phyloP scores from a whole-genome alignment of 345 rosid species.

The Camelina neglecta region DNA sequence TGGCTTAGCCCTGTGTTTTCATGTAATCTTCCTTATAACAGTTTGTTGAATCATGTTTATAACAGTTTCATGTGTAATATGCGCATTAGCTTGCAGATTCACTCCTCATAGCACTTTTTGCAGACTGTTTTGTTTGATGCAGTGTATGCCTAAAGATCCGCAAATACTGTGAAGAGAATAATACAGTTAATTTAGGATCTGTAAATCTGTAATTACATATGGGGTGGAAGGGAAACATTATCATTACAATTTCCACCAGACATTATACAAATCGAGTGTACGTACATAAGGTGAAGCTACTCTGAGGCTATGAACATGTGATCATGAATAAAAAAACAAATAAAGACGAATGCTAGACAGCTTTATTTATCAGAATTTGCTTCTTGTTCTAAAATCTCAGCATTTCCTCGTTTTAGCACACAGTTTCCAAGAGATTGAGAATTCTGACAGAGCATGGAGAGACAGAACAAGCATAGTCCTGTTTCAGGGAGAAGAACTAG shows the following conservation, averaged over 20 bases:
- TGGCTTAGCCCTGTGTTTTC: constrained; percentile 22
- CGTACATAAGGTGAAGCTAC: constrained; percentile 7
- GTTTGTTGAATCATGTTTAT: constrained; percentile 1
- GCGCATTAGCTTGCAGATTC: constrained; percentile 28
- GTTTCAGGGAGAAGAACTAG: constrained; percentile 33
- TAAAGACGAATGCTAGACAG: constrained; percentile 9
- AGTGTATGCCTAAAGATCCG: neutral
- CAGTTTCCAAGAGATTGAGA: constrained; percentile 52
- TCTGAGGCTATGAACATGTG: constrained; percentile 30
- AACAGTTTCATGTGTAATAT: constrained; percentile 13
- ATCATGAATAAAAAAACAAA: neutral
- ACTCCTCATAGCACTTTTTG: neutral
- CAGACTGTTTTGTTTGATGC: neutral
- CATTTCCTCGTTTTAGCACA: constrained; percentile 51
- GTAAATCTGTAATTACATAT: neutral
- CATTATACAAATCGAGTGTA: neutral
- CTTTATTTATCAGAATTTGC: constrained; percentile 36
- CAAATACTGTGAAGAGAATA: neutral
- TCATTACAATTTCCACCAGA: constrained; percentile 25
- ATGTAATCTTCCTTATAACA: constrained; percentile 29
- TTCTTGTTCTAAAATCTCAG: constrained; percentile 35
- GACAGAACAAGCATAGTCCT: constrained; percentile 86
- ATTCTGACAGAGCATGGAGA: constrained; percentile 65
- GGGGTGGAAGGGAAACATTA: constrained; percentile 12
- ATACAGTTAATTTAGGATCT: neutral